Percentiles rank a stretch among this genome's conserved stretches.
Evolutionary conservation across 257 asterid genomes (phyloP).

Genomic region (Solanum habrochaites): DNA sequence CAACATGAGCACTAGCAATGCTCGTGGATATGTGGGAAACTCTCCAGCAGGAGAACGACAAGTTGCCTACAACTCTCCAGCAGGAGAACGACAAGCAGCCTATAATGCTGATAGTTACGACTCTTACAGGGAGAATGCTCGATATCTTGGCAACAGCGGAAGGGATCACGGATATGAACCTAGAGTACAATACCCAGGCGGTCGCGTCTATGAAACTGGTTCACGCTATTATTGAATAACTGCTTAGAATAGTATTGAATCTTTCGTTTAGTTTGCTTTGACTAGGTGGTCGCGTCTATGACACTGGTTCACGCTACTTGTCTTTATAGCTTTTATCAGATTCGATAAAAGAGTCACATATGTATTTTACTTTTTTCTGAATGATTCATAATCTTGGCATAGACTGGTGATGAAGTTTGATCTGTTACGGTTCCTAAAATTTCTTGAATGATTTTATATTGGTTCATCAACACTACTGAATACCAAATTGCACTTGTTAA

Average conservation of each 20-base stretch:
- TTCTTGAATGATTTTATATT: neutral
- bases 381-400: neutral
- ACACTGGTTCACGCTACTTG: neutral
- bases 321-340: neutral
- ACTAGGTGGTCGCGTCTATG: neutral
- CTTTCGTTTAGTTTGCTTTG: neutral
- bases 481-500: neutral
- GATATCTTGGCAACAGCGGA: constrained; percentile 28
- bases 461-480: neutral
- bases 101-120: constrained; percentile 43
- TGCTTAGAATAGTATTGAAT: neutral
- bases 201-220: constrained; percentile 49
- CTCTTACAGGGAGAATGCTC: constrained; percentile 40
- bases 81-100: constrained; percentile 33
- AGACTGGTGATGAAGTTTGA: neutral
- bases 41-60: constrained; percentile 23
- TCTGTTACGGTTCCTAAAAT: neutral
- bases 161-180: constrained; percentile 50
- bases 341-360: neutral
- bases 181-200: constrained; percentile 53
- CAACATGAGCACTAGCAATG: constrained; percentile 24
- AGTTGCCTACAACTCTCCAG: constrained; percentile 24
- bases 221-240: constrained; percentile 34
- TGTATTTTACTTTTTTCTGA: neutral
- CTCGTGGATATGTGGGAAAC: constrained; percentile 27